Evolutionary conservation across 352 stramenopile species (phyloP), one percentile per base, ranked within the genome.

Genomic region (Plasmopara halstedii): DNA sequence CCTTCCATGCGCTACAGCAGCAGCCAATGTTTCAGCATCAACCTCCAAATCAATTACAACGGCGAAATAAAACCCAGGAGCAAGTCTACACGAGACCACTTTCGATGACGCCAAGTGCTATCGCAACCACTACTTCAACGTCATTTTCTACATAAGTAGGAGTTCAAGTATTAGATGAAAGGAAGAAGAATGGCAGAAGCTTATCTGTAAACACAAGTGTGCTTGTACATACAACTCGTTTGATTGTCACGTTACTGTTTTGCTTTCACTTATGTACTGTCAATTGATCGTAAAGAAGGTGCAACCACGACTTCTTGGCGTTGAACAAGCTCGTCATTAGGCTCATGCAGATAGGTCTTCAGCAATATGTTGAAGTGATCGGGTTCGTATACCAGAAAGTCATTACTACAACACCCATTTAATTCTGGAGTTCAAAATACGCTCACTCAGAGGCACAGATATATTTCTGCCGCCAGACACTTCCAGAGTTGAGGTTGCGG

Each of bases 301-400:
- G 66, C 58, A 11, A 78, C 77, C 10, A 88, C 78, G 37, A 78
- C 89, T 46, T 89, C 81, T 25, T 78, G 75, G 40, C 81, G 89
- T 47, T 92, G 77, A 20, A 78, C 89, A 41, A 82, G 69, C 56
- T 85, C 89, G 58, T 92, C 81, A 45, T 92, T 75, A 3, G 68
- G 67, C 34, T 92, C 81, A 11, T 72, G 63, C 7, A 89, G 52
- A 29, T 89, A 92, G 23, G 51, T 39, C n/a, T 66, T 48, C 17
- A 92, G 58, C 33, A 92, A 21, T 18, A 44, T 41, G 52, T 92
- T 88, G 42, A 89, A 86, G 9, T 50, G 58, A 4, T 50, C 43
- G 0, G 74, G 53, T 31, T 82, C 52, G 8, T 67, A 57, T 17
- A 81, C 42, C 36, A 84, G 65, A 27, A 89, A 45, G 40, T 86